Evolutionary conservation across 1,139 yeast species (phyloP).

Genomic region (Debaryomyces sp.): DNA sequence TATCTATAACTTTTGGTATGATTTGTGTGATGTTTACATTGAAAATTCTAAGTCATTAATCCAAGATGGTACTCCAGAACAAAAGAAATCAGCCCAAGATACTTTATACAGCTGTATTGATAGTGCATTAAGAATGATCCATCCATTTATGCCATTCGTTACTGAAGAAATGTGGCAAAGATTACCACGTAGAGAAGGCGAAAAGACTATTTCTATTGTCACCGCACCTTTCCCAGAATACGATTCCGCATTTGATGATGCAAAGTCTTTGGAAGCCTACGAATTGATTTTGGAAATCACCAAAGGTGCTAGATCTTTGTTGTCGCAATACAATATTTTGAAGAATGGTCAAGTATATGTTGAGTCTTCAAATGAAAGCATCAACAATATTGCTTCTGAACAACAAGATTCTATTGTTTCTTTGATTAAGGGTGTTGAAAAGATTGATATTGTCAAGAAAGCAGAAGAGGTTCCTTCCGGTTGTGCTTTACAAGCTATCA

Average conservation of each 20-base stretch:
- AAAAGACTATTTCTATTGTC: conserved; percentile 69
- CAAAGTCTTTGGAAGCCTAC: conserved; percentile 69
- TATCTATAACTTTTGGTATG: conserved; percentile 94
- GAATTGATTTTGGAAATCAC: conserved; percentile 84
- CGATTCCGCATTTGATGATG: conserved; percentile 60
- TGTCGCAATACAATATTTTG: conserved; percentile 85
- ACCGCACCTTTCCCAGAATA: conserved; percentile 80
- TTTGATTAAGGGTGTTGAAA: conserved; percentile 86
- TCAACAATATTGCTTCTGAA: conserved; percentile 55
- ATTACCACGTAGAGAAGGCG: conserved; percentile 83
- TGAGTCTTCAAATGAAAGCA: conserved; percentile 58
- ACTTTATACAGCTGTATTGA: conserved; percentile 93
- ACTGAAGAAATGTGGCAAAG: conserved; percentile 99
- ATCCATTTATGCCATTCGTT: conserved; percentile 97
- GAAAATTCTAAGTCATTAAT: conserved; percentile 94
- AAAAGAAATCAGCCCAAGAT: conserved; percentile 87
- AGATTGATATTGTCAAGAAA: conserved; percentile 60
- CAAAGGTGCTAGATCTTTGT: conserved; percentile 87
- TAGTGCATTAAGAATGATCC: conserved; percentile 87
- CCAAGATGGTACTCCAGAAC: conserved; percentile 84
- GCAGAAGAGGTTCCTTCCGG: conserved; percentile 74
- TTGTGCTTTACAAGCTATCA: conserved; percentile 82
- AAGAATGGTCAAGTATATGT: conserved; percentile 87
- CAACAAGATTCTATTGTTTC: conserved; percentile 88
- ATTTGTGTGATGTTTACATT: conserved; percentile 95